Conservation (phyloP, 257 asterid species). For the Solanum neorickii region DNA sequence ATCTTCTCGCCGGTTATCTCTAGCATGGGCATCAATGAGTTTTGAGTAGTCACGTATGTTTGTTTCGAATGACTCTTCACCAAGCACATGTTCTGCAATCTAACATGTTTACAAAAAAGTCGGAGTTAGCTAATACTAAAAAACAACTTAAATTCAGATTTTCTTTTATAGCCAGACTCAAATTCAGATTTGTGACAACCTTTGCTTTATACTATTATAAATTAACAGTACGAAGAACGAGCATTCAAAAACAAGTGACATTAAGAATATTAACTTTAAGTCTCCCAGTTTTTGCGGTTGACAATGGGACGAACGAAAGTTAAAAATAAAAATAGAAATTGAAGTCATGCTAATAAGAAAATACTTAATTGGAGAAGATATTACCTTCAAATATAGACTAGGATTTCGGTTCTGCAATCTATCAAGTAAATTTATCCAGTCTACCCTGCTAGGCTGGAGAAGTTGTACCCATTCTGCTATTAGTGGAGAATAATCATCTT, state of each 20-base stretch:
- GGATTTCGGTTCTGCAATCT: constrained; percentile 34
- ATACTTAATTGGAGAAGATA: neutral
- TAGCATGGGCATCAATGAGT: constrained; percentile 46
- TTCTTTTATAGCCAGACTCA: neutral
- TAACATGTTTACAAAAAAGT: constrained; percentile 4
- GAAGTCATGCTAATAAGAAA: neutral
- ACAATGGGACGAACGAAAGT: neutral
- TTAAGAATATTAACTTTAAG: neutral
- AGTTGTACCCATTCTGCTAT: constrained; percentile 64
- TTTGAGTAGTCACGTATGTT: constrained; percentile 61
- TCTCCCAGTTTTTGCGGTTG: neutral
- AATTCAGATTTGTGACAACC: neutral
- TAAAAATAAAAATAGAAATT: neutral
- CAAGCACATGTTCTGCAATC: constrained; percentile 72
- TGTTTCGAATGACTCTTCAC: constrained; percentile 66
- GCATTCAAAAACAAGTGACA: neutral
- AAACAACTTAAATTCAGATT: neutral
- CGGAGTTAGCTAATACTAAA: neutral
- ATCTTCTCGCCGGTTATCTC: constrained; percentile 41
- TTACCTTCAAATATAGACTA: constrained; percentile 53
- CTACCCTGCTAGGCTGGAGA: constrained; percentile 68
- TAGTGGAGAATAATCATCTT: constrained; percentile 54
- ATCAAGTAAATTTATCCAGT: constrained; percentile 73
- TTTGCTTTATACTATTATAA: neutral
- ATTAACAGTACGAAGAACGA: neutral